A percentile compares a stretch with the other conserved stretches of the same genome.
Conservation (phyloP, 2,329 filamentous ascomycete species). For the Pyrenophora graminea region DNA sequence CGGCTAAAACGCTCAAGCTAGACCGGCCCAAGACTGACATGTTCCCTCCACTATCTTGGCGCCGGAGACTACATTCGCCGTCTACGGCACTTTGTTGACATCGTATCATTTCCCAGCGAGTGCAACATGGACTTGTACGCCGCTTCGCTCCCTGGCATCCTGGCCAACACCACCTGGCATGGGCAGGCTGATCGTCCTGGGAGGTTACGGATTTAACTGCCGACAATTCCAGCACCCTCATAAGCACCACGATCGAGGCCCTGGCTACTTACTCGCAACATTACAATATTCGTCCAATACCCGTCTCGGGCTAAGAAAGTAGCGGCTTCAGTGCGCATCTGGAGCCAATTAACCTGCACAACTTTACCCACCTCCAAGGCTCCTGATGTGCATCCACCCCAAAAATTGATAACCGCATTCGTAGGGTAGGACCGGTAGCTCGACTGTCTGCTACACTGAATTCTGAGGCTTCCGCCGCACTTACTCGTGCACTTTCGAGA, state of each 20-base stretch:
- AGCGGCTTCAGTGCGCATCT: too few species aligned
- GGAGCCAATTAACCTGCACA: neutral
- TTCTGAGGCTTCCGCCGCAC: neutral
- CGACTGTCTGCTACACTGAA: neutral
- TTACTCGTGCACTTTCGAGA: slow-evolving; percentile 17
- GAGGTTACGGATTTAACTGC: neutral
- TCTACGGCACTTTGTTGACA: slow-evolving; percentile 18
- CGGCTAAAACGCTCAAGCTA: slow-evolving; percentile 26
- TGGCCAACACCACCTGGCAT: slow-evolving; percentile 14
- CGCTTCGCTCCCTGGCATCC: slow-evolving; percentile 21
- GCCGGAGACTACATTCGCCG: too few species aligned
- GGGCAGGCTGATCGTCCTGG: slow-evolving; percentile 25
- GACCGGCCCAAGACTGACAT: slow-evolving; percentile 15
- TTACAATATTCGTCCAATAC: too few species aligned
- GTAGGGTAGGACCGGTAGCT: slow-evolving; percentile 1
- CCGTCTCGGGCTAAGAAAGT: too few species aligned
- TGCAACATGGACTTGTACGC: neutral
- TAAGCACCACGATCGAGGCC: too few species aligned
- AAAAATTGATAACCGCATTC: neutral
- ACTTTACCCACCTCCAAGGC: neutral
- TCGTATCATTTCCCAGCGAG: too few species aligned
- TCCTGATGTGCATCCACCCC: neutral
- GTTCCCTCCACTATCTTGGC: neutral
- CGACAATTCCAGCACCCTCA: neutral
- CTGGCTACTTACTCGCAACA: neutral